phyloP scores from a whole-genome alignment of 768 basidiomycete species.

The Boletus tylopilopsis region DNA sequence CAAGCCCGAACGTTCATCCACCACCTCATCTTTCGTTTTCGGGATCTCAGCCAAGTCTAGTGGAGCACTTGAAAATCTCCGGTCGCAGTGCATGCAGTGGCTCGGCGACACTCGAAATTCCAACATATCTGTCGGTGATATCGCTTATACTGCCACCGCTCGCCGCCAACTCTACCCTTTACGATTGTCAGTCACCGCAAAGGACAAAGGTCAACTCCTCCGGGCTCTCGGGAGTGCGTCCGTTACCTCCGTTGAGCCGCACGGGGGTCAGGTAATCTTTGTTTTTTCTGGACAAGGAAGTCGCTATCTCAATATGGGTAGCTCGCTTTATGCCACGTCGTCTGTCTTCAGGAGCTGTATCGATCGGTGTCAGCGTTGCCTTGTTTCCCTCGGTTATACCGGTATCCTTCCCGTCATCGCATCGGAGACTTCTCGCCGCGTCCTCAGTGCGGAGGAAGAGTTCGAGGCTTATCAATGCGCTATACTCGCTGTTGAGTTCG shows the following conservation, averaged over 20 bases:
- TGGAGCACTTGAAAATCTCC: constrained; percentile 44
- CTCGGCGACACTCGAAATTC: constrained; percentile 33
- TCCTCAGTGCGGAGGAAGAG: constrained; percentile 31
- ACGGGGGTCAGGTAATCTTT: constrained; percentile 44
- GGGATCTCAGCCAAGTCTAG: constrained; percentile 61
- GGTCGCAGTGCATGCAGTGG: constrained; percentile 45
- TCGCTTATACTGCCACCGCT: constrained; percentile 67
- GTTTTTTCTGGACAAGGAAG: constrained; percentile 75
- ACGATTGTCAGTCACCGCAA: constrained; percentile 49
- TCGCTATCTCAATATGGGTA: constrained; percentile 65
- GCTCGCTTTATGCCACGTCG: constrained; percentile 47
- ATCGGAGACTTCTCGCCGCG: constrained; percentile 21
- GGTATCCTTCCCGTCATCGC: constrained; percentile 46
- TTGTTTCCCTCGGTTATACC: constrained; percentile 46
- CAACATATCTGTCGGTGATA: constrained; percentile 38
- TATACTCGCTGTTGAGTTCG: constrained; percentile 60
- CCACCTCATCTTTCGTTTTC: constrained; percentile 38
- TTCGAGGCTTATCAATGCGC: constrained; percentile 50
- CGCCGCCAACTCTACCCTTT: constrained; percentile 54
- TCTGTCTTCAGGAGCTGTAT: constrained; percentile 48
- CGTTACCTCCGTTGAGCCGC: constrained; percentile 29
- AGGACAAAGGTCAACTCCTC: constrained; percentile 42
- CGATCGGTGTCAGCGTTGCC: constrained; percentile 53
- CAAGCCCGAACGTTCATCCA: neutral
- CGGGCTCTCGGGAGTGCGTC: constrained; percentile 38